Evolutionary conservation across 495 filamentous ascomycete genomes (phyloP).

Genomic region (Schizothecium vesticola): DNA sequence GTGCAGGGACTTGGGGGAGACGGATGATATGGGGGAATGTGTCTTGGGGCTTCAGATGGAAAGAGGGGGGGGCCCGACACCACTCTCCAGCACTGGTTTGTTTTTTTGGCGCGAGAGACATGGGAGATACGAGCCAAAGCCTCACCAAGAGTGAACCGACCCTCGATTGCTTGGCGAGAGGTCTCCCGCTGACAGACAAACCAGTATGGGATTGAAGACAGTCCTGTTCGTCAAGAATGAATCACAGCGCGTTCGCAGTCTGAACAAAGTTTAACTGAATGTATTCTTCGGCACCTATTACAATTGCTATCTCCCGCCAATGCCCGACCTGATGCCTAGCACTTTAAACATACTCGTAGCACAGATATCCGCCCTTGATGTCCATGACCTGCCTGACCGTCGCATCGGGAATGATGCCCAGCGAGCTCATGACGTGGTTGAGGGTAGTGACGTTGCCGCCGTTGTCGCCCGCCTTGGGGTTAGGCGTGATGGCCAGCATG

Average conservation of each 20-base stretch:
- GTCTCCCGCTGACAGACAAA: neutral
- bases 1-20: no score
- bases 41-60: no score
- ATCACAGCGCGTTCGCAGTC: neutral
- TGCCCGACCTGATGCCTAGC: neutral
- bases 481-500: neutral
- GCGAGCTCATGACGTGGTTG: slow-evolving; percentile 13
- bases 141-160: no score
- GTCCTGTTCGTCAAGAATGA: neutral
- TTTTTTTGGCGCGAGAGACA: no score
- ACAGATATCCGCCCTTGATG: slow-evolving; percentile 27
- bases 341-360: slow-evolving; percentile 27
- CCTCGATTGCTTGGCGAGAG: no score
- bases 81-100: no score
- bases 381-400: slow-evolving; percentile 34
- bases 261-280: neutral
- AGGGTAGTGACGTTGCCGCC: neutral
- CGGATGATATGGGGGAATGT: no score
- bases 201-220: no score
- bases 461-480: neutral
- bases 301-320: neutral
- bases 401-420: slow-evolving; percentile 13
- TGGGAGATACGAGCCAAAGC: no score
- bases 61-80: no score
- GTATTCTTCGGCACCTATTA: neutral